These are phyloP conservation scores for Phragmites australis DNA, from an alignment of 176 grass and related monocot genomes.

Conservation along the genomic window DNA sequence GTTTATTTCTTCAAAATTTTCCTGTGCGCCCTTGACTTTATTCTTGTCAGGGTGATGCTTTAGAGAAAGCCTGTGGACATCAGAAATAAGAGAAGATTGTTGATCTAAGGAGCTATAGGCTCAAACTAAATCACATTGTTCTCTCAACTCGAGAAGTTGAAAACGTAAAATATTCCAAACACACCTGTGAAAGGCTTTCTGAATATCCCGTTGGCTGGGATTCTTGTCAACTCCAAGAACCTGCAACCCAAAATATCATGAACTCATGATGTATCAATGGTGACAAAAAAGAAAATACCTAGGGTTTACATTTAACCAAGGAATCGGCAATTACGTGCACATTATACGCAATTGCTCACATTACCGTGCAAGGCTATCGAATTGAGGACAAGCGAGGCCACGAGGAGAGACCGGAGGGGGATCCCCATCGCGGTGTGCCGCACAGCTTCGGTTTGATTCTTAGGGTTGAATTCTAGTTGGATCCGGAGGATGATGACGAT, in stretches of 20 bases:
- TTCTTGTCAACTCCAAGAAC: slow-evolving; percentile 93
- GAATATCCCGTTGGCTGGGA: slow-evolving; percentile 89
- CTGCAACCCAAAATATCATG: slow-evolving; percentile 42
- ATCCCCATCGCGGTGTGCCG: slow-evolving; percentile 22
- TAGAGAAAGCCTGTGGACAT: slow-evolving; percentile 68
- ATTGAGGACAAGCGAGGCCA: slow-evolving; percentile 52
- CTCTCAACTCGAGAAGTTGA: background rate
- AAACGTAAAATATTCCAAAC: background rate
- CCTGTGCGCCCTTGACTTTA: slow-evolving; percentile 77
- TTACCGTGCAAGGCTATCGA: slow-evolving; percentile 49
- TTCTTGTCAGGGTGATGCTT: slow-evolving; percentile 99
- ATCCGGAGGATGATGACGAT: slow-evolving; percentile 22
- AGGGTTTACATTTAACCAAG: background rate
- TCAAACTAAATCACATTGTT: background rate
- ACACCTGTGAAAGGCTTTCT: slow-evolving; percentile 99
- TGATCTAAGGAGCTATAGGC: background rate
- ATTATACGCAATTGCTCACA: slow-evolving; percentile 36
- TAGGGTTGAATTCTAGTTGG: background rate
- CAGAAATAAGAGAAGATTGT: slow-evolving; percentile 2
- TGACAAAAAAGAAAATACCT: slow-evolving; percentile 33
- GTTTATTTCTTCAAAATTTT: slow-evolving; percentile 94
- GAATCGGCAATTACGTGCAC: background rate
- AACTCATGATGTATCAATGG: background rate
- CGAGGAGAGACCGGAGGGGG: slow-evolving; percentile 32
- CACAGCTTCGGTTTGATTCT: slow-evolving; percentile 4